These are phyloP conservation scores for Fusarium incarnatum DNA, from an alignment of 2,329 filamentous ascomycete species.

Conservation along the genomic window DNA sequence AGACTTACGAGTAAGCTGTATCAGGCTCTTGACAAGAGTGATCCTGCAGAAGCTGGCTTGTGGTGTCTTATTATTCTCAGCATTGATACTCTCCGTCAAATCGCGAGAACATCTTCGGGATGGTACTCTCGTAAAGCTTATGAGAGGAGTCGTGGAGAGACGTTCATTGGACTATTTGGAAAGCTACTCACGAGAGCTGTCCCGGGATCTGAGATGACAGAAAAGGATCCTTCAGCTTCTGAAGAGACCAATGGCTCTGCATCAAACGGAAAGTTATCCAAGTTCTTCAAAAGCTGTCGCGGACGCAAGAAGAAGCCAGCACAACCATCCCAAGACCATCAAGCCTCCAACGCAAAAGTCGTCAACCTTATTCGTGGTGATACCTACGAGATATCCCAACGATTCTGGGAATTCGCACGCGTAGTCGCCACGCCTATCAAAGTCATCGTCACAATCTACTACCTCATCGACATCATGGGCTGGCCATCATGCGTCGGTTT, in stretches of 20 bases:
- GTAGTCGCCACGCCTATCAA: conserved; percentile 81
- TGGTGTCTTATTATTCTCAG: conserved; percentile 54
- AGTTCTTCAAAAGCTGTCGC: conserved; percentile 37
- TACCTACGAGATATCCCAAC: conserved; percentile 83
- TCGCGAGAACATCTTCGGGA: conserved; percentile 57
- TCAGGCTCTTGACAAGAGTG: conserved; percentile 48
- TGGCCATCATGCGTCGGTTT: conserved; percentile 82
- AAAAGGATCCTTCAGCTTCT: conserved; percentile 47
- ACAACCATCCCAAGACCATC: conserved; percentile 51
- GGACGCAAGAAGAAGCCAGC: conserved; percentile 26
- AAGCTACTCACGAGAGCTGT: conserved; percentile 55
- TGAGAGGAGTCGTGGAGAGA: conserved; percentile 83
- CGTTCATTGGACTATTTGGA: conserved; percentile 53
- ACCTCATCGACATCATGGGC: conserved; percentile 79
- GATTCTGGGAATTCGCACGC: conserved; percentile 88
- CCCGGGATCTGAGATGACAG: conserved; percentile 54
- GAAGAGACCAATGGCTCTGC: neutral
- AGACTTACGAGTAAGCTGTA: conserved; percentile 54
- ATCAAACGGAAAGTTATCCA: neutral
- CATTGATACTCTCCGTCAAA: conserved; percentile 51
- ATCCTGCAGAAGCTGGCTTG: conserved; percentile 49
- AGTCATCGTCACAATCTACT: conserved; percentile 73
- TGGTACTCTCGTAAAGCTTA: conserved; percentile 90
- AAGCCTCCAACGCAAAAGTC: conserved; percentile 89
- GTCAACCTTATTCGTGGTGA: conserved; percentile 87